Evolutionary conservation across 2,329 filamentous ascomycete genomes (phyloP).

Genomic region (Lachnellula subtilissima): DNA sequence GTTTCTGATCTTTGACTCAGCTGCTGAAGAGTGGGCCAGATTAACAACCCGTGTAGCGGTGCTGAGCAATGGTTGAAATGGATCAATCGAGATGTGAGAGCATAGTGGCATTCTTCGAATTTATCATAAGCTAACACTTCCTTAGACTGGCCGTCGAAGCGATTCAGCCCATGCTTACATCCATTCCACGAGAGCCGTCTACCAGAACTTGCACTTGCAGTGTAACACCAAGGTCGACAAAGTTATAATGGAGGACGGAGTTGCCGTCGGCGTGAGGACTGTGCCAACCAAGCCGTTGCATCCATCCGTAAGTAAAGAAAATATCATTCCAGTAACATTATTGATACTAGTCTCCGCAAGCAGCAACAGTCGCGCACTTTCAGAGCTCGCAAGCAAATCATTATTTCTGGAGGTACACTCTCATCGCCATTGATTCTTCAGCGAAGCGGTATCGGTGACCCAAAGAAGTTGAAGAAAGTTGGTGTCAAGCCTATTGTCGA

Average conservation of each 20-base stretch:
- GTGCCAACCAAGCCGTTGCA: constrained; percentile 66
- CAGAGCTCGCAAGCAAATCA: constrained; percentile 40
- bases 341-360: constrained; percentile 22
- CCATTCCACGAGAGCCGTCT: constrained; percentile 66
- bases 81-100: constrained; percentile 63
- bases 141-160: constrained; percentile 61
- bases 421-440: constrained; percentile 47
- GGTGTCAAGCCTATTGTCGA: constrained; percentile 44
- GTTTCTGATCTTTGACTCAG: constrained; percentile 1
- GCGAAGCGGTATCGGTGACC: constrained; percentile 54
- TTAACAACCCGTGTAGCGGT: constrained; percentile 37
- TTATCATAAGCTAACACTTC: background rate
- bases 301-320: constrained; percentile 36
- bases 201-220: constrained; percentile 56
- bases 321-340: constrained; percentile 3
- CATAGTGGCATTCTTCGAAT: background rate
- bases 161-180: constrained; percentile 76
- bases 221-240: constrained; percentile 52
- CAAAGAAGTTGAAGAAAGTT: constrained; percentile 42
- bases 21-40: background rate
- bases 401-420: constrained; percentile 38
- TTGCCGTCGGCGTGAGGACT: constrained; percentile 66
- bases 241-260: constrained; percentile 52
- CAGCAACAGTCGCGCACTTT: constrained; percentile 30
- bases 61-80: constrained; percentile 83